Base-by-base conservation (phyloP, 2,329 filamentous ascomycete genomes). In the Aureobasidium pullulans region DNA sequence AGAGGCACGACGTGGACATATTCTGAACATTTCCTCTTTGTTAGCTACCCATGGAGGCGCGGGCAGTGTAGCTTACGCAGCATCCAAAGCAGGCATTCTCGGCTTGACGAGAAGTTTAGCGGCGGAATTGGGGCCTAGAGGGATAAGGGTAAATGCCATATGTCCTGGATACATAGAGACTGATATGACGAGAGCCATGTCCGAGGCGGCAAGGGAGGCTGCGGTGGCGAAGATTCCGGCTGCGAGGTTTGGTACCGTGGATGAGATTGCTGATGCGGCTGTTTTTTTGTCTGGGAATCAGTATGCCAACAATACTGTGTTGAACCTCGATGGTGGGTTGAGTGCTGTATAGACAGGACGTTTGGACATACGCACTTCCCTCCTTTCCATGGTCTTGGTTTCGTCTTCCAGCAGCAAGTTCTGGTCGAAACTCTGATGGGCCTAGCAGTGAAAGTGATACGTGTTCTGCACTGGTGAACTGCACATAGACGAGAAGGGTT, bases 311-410 rank as follows among this genome's bases (percentile, higher is more conserved):
- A 95, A 95, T 65, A 94, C 89, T 71, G 80, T 92, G 53, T 78
- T 96, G 54, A 94, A 92, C 71, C 78, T 96, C 31, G 91, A 96
- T 72, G 91, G 91, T 15, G 91, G 91, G 1, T 72, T 95, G 65
- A 91, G 88, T 71, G 88, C 88, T 28, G 32, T 54, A 1, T 60
- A 50, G 34, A 36, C 34, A 23, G 23, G 23, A 23, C 23, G 23
- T 23, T 23, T 23, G 3, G 23, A 23, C 23, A 23, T 23, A 23
- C 23, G 23, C 23, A 23, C 23, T 23, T 23, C 23, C 3, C 23
- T 23, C 23, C 23, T 23, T 23, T 23, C 23, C 2, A 23, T 23
- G 23, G 3, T 23, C 23, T 23, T 23, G 23, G 23, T 23, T 23
- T 23, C 23, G 23, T 23, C 23, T 23, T 23, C 23, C 23, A 23